phyloP scores from a whole-genome alignment of 1,284 basidiomycete genomes.

The Inonotus obliquus region DNA sequence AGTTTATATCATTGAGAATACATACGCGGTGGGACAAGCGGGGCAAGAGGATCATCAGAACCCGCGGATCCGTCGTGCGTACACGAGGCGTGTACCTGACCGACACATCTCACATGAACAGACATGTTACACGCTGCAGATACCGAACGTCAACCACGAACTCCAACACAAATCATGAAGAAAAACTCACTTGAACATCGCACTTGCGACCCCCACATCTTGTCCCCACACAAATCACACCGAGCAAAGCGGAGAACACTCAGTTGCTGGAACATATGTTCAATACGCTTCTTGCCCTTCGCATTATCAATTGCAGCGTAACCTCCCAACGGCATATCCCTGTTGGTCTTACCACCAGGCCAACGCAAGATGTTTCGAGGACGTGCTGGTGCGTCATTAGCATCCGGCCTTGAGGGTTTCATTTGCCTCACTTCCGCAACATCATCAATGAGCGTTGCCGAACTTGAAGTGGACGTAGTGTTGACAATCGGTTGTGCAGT shows the following conservation, averaged over 20 bases:
- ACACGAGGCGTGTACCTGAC: conserved; percentile 55
- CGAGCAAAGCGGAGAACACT: conserved; percentile 86
- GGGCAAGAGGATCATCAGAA: conserved; percentile 35
- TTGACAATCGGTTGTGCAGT: conserved; percentile 17
- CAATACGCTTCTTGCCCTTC: conserved; percentile 41
- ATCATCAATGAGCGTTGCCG: conserved; percentile 22
- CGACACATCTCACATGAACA: conserved; percentile 70
- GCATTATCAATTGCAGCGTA: conserved; percentile 19
- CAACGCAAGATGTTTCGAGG: conserved; percentile 57
- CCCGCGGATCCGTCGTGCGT: conserved; percentile 38
- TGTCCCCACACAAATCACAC: conserved; percentile 95
- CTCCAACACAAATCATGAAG: not conserved
- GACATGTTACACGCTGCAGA: conserved; percentile 62
- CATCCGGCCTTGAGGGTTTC: conserved; percentile 28
- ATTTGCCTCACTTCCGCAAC: conserved; percentile 24
- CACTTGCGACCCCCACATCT: conserved; percentile 96
- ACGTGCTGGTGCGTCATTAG: conserved; percentile 30
- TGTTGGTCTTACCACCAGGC: conserved; percentile 44
- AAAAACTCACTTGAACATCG: conserved; percentile 76
- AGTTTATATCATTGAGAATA: conserved; percentile 21
- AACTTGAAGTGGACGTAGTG: conserved; percentile 18
- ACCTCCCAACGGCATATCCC: conserved; percentile 9
- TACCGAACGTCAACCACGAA: not conserved
- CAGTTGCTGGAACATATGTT: conserved; percentile 88
- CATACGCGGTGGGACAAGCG: conserved; percentile 48